Conservation (phyloP, 257 asterid genomes). For the Solanum bukasovii region DNA sequence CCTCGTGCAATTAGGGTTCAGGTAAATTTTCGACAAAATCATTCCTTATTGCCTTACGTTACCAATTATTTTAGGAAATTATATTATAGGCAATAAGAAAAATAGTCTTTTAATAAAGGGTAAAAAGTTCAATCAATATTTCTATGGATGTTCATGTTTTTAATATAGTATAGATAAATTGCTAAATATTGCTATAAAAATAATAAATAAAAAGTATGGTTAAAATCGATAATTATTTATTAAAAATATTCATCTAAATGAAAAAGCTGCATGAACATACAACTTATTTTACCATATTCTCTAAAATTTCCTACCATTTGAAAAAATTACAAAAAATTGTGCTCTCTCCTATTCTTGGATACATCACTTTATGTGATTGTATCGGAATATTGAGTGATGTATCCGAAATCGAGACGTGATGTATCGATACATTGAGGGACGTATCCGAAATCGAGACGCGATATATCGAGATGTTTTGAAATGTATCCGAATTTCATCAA, state of each 20-base stretch:
- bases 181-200: background rate
- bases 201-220: no score
- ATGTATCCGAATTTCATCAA: background rate
- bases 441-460: no score
- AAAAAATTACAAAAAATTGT: no score
- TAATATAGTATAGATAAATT: background rate
- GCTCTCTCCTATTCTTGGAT: background rate
- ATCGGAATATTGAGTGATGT: background rate
- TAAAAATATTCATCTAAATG: background rate
- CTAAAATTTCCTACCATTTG: background rate
- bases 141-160: background rate
- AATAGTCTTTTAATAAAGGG: background rate
- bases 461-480: background rate
- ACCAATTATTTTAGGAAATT: background rate
- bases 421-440: background rate
- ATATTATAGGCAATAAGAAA: background rate
- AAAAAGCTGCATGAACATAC: background rate
- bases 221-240: no score
- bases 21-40: background rate
- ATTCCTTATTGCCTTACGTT: background rate
- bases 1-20: background rate
- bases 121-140: background rate
- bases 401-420: no score
- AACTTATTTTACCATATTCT: background rate
- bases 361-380: background rate